phyloP scores from a whole-genome alignment of 208 protist species.

The Leishmania gerbilli region DNA sequence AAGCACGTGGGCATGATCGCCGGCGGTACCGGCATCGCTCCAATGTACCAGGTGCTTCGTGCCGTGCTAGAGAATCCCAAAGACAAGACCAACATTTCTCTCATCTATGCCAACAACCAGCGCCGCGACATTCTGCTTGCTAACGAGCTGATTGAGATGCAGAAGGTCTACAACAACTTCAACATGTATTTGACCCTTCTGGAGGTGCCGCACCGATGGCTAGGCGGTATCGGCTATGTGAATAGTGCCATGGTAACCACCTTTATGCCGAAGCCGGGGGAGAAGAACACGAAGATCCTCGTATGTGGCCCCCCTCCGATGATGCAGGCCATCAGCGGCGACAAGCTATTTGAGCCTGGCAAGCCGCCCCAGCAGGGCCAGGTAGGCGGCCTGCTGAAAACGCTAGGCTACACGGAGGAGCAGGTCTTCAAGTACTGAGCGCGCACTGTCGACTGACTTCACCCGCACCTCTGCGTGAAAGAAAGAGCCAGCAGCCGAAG shows the following conservation, averaged over 20 bases:
- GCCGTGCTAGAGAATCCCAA: slow-evolving; percentile 75
- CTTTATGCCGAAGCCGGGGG: slow-evolving; percentile 77
- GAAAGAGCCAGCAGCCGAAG: not conserved
- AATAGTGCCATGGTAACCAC: slow-evolving; percentile 78
- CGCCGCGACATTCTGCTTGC: slow-evolving; percentile 91
- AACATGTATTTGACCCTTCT: slow-evolving; percentile 90
- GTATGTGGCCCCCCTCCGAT: slow-evolving; percentile 89
- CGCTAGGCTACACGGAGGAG: slow-evolving; percentile 76
- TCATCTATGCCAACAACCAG: slow-evolving; percentile 91
- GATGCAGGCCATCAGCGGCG: slow-evolving; percentile 81
- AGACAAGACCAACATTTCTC: slow-evolving; percentile 83
- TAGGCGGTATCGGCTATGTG: slow-evolving; percentile 84
- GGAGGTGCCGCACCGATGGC: slow-evolving; percentile 69
- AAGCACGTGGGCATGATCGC: slow-evolving; percentile 92
- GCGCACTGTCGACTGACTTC: not conserved
- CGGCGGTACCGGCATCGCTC: slow-evolving; percentile 92
- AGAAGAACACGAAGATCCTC: slow-evolving; percentile 76
- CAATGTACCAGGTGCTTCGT: slow-evolving; percentile 90
- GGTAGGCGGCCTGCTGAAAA: slow-evolving; percentile 62
- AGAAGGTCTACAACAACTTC: slow-evolving; percentile 83
- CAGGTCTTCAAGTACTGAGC: slow-evolving; percentile 89
- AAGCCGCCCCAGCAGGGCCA: slow-evolving; percentile 76
- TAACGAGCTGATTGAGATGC: slow-evolving; percentile 85
- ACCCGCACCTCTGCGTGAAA: not conserved
- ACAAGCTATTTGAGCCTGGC: slow-evolving; percentile 68